Percentiles rank a stretch among this genome's conserved stretches.
Conservation (phyloP, 345 rosid genomes). For the Turritis glabra region DNA sequence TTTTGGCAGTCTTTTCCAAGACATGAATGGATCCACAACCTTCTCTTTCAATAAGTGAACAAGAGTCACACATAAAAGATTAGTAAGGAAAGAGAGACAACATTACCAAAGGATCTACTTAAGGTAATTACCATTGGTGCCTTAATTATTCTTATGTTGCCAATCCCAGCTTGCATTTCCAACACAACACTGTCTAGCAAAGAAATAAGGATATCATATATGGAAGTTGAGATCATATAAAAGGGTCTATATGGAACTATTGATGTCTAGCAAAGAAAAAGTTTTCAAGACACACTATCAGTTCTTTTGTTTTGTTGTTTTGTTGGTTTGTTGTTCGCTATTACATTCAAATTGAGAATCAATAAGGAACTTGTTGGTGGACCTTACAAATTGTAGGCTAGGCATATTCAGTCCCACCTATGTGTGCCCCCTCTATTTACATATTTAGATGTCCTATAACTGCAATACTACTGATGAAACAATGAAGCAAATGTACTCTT, state of each 20-base stretch:
- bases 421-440: conserved; percentile 9
- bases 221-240: conserved; percentile 19
- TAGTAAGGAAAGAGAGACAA: neutral
- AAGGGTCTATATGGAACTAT: conserved; percentile 11
- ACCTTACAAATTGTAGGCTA: conserved; percentile 26
- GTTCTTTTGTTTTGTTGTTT: neutral
- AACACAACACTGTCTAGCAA: neutral
- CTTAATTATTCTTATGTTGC: neutral
- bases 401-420: conserved; percentile 26
- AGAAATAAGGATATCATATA: neutral
- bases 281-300: conserved; percentile 19
- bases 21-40: conserved; percentile 14
- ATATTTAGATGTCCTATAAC: conserved; percentile 13
- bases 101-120: conserved; percentile 8
- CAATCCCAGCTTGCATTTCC: conserved; percentile 12
- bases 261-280: conserved; percentile 18
- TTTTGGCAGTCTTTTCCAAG: conserved; percentile 4
- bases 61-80: conserved; percentile 13
- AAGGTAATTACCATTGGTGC: no score
- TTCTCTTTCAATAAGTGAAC: conserved; percentile 10
- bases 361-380: conserved; percentile 29
- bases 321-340: conserved; percentile 20
- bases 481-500: neutral
- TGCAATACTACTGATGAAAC: conserved; percentile 12
- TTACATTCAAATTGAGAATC: conserved; percentile 27